These are phyloP conservation scores for Manihot esculenta DNA, from an alignment of 441 rosid genomes.

Conservation along the genomic window DNA sequence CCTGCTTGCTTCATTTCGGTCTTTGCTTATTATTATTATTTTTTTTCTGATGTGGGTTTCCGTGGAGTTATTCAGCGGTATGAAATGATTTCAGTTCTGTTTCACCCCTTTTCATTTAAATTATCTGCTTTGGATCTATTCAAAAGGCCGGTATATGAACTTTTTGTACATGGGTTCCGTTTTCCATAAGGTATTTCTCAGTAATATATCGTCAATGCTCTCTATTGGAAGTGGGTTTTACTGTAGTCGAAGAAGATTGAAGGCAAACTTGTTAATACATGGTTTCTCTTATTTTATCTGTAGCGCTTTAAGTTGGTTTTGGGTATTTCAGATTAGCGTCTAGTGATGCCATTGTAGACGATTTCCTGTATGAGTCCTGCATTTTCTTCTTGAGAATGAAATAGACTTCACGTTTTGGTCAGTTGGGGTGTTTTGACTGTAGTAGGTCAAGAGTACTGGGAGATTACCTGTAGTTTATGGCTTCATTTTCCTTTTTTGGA, in stretches of 20 bases:
- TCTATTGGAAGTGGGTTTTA: not conserved
- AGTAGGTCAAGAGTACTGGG: not conserved
- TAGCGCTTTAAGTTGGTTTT: not conserved
- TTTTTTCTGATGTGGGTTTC: not conserved
- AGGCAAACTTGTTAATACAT: not conserved
- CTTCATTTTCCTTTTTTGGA: not conserved
- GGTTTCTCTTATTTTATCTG: not conserved
- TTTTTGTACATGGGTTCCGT: not conserved
- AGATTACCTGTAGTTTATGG: not conserved
- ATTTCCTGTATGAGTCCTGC: not conserved
- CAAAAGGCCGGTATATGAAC: not conserved
- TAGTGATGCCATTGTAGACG: not conserved
- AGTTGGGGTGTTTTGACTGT: not conserved
- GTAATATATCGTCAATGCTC: not conserved
- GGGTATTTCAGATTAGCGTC: not conserved
- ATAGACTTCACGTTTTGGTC: not conserved
- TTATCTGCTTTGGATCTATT: constrained; percentile 11
- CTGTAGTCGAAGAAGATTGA: constrained; percentile 1
- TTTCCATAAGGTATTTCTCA: not conserved
- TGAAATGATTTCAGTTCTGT: no score
- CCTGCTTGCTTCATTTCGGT: not conserved
- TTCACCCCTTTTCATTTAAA: not conserved
- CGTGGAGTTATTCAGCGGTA: not conserved
- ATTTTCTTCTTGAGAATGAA: not conserved
- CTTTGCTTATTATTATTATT: not conserved